Evolutionary conservation across 2,329 filamentous ascomycete species (phyloP).

Genomic region (Cyphellophora europaea): DNA sequence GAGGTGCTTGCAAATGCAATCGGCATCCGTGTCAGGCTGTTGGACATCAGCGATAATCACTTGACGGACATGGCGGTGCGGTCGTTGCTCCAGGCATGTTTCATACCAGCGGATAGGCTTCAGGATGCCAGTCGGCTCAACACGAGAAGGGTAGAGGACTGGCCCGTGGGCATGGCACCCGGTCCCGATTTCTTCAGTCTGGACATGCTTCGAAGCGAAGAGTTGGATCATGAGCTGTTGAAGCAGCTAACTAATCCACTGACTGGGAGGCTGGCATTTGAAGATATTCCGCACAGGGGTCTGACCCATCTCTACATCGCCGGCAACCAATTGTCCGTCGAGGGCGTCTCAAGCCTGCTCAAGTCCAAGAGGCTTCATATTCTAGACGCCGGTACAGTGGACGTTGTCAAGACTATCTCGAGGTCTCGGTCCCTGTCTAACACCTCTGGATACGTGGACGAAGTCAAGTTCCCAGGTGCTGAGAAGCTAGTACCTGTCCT

Average conservation of each 20-base stretch:
- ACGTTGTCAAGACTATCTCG: conserved; percentile 20
- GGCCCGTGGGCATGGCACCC: conserved; percentile 22
- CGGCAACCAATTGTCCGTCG: conserved; percentile 45
- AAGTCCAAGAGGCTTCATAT: conserved; percentile 43
- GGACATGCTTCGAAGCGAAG: conserved; percentile 32
- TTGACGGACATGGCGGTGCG: conserved; percentile 48
- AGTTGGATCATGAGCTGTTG: conserved; percentile 44
- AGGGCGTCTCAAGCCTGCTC: conserved; percentile 45
- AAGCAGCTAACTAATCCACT: conserved; percentile 39
- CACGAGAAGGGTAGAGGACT: conserved; percentile 21
- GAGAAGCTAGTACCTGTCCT: conserved; percentile 47
- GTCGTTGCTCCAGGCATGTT: conserved; percentile 42
- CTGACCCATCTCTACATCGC: conserved; percentile 53
- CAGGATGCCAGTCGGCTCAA: conserved; percentile 18
- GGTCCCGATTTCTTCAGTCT: conserved; percentile 29
- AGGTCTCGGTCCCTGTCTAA: conserved; percentile 12
- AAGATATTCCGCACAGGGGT: conserved; percentile 44
- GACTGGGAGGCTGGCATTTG: conserved; percentile 44
- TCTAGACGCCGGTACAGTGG: conserved; percentile 45
- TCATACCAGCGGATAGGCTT: conserved; percentile 24
- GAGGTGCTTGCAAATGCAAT: conserved; percentile 44
- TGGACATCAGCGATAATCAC: conserved; percentile 49
- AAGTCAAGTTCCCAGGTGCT: conserved; percentile 35
- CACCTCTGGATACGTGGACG: conserved; percentile 14
- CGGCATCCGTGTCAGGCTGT: conserved; percentile 41